Percentiles rank a stretch among this genome's conserved stretches.
phyloP scores from a whole-genome alignment of 148 eudicot genomes.

The Rhododendron ferrugineum region DNA sequence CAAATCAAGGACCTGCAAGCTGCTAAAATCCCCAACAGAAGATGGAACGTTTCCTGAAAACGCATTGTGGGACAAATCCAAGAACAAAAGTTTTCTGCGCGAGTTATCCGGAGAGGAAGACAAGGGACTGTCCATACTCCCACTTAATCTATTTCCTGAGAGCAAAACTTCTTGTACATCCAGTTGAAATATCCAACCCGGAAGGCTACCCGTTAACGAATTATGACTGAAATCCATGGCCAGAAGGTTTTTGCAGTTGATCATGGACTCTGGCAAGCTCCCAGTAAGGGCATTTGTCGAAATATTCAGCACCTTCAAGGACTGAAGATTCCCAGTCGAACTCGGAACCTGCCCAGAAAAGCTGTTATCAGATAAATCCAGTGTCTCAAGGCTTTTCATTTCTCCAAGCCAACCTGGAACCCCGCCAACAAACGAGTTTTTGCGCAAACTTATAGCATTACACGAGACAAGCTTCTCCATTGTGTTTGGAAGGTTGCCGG shows the following conservation, averaged over 20 bases:
- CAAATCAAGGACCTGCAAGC: conserved; percentile 55
- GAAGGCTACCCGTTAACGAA: conserved; percentile 51
- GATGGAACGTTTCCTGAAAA: conserved; percentile 59
- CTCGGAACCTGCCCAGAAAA: conserved; percentile 56
- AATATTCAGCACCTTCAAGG: conserved; percentile 56
- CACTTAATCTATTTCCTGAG: conserved; percentile 60
- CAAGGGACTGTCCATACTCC: conserved; percentile 42
- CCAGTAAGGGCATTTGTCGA: conserved; percentile 59
- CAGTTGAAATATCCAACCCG: conserved; percentile 65
- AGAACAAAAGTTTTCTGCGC: conserved; percentile 37
- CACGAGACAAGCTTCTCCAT: conserved; percentile 65
- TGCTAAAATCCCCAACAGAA: conserved; percentile 45
- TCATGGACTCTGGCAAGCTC: conserved; percentile 63
- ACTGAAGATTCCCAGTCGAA: conserved; percentile 58
- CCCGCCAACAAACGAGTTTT: conserved; percentile 46
- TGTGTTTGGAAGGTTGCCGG: conserved; percentile 59
- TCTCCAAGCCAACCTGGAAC: conserved; percentile 74
- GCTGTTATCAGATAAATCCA: conserved; percentile 70
- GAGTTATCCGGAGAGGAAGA: conserved; percentile 38
- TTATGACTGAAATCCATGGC: conserved; percentile 63
- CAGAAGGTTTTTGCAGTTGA: conserved; percentile 52
- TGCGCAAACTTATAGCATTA: conserved; percentile 35
- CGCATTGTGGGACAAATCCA: conserved; percentile 69
- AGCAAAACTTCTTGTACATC: conserved; percentile 52
- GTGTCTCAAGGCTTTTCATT: conserved; percentile 56